Conservation (phyloP, 2,329 filamentous ascomycete species). For the Calonectria hongkongensis region DNA sequence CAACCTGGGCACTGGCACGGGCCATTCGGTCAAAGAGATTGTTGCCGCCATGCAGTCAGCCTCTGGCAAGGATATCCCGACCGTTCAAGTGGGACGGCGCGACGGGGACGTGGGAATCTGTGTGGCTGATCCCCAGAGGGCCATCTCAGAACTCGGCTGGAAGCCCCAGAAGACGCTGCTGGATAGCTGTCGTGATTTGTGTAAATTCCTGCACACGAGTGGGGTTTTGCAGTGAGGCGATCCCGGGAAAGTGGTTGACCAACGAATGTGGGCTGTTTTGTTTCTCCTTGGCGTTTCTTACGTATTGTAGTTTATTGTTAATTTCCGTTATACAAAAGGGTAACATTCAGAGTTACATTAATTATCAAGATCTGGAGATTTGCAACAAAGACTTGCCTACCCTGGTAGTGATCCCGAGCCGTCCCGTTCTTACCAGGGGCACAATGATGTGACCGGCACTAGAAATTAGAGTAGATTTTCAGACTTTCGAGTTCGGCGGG, state of each 20-base stretch:
- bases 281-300: conserved; percentile 15
- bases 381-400: background rate
- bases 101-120: conserved; percentile 66
- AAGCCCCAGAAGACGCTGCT: conserved; percentile 45
- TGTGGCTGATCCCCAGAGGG: conserved; percentile 64
- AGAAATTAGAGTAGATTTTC: conserved; percentile 17
- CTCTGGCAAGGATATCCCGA: conserved; percentile 60
- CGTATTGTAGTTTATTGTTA: background rate
- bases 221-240: conserved; percentile 6
- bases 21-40: conserved; percentile 65
- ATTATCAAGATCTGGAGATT: conserved; percentile 4
- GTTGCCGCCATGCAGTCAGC: conserved; percentile 62
- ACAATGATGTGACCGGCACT: background rate
- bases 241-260: background rate
- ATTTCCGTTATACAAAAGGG: background rate
- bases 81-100: conserved; percentile 59
- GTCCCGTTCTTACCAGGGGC: background rate
- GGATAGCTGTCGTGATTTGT: conserved; percentile 44
- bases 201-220: conserved; percentile 35
- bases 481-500: conserved; percentile 5
- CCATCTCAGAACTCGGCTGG: conserved; percentile 66
- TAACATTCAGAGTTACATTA: background rate
- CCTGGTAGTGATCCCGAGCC: background rate
- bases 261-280: conserved; percentile 10
- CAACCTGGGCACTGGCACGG: conserved; percentile 67